phyloP scores from a whole-genome alignment of 2,329 filamentous ascomycete species.

The Aureobasidium sp. region DNA sequence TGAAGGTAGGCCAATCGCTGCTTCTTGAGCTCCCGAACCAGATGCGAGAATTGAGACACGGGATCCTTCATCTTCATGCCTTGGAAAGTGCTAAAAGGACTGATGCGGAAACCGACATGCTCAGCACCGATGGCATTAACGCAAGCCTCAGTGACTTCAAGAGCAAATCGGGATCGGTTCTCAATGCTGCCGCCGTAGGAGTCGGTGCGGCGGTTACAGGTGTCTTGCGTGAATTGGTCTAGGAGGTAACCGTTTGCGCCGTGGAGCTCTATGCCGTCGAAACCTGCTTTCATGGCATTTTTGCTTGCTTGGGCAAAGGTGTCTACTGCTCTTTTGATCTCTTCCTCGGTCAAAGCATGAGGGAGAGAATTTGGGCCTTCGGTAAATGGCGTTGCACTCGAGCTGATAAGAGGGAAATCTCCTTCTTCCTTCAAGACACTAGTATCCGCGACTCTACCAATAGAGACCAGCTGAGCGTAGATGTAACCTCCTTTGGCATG shows the following conservation, averaged over 20 bases:
- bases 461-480: slow-evolving; percentile 52
- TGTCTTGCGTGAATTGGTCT: slow-evolving; percentile 55
- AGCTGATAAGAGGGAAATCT: slow-evolving; percentile 21
- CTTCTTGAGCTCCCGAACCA: slow-evolving; percentile 43
- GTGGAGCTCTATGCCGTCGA: slow-evolving; percentile 52
- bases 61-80: slow-evolving; percentile 55
- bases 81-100: slow-evolving; percentile 53
- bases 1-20: slow-evolving; percentile 53
- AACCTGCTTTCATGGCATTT: slow-evolving; percentile 41
- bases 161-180: slow-evolving; percentile 42
- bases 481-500: slow-evolving; percentile 54
- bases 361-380: slow-evolving; percentile 22
- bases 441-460: slow-evolving; percentile 46
- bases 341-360: slow-evolving; percentile 28
- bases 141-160: slow-evolving; percentile 47
- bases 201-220: slow-evolving; percentile 45
- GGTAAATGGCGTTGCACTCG: slow-evolving; percentile 25
- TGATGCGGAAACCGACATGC: slow-evolving; percentile 48
- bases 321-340: slow-evolving; percentile 28
- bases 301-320: slow-evolving; percentile 36
- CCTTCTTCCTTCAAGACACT: slow-evolving; percentile 27
- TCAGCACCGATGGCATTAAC: slow-evolving; percentile 43
- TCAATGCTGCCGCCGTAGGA: slow-evolving; percentile 38
- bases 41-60: slow-evolving; percentile 52
- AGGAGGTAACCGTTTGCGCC: slow-evolving; percentile 47